Conservation (phyloP, 2,329 filamentous ascomycete genomes). For the Trichoderma sp. region DNA sequence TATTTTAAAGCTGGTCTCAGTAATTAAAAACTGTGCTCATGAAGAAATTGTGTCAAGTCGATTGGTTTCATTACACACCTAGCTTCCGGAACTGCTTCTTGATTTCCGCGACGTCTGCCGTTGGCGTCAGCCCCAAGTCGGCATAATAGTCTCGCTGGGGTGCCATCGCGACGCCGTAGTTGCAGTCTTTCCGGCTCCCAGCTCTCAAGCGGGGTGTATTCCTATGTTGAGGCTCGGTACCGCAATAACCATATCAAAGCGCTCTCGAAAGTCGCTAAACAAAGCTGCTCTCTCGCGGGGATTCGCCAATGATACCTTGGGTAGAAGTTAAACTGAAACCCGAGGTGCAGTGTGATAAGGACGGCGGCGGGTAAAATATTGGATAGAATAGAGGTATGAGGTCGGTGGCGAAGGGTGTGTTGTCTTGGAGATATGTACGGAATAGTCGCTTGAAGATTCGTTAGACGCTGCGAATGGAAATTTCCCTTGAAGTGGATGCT, state of each 20-base stretch:
- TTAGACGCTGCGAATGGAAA: neutral
- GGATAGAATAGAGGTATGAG: neutral
- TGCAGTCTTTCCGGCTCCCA: neutral
- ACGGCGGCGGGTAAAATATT: neutral
- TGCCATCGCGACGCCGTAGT: constrained; percentile 31
- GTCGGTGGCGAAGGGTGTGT: neutral
- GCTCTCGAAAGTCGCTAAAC: neutral
- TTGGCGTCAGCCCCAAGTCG: constrained; percentile 69
- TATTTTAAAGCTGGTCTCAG: constrained; percentile 66
- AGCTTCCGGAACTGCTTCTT: constrained; percentile 85
- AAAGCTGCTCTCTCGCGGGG: neutral
- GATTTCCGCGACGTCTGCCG: constrained; percentile 70
- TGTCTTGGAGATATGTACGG: neutral
- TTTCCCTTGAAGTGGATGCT: neutral
- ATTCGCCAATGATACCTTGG: neutral
- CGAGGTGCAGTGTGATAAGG: neutral
- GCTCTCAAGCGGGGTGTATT: neutral
- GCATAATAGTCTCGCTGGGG: constrained; percentile 74
- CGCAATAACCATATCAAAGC: constrained; percentile 23
- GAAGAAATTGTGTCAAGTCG: neutral
- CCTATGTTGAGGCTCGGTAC: neutral
- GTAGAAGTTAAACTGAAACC: neutral
- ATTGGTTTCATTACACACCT: constrained; percentile 46
- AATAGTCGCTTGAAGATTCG: neutral
- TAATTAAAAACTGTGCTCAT: neutral